These are phyloP conservation scores for Closterium sp. DNA, from an alignment of 139 green algal species.

Conservation along the genomic window DNA sequence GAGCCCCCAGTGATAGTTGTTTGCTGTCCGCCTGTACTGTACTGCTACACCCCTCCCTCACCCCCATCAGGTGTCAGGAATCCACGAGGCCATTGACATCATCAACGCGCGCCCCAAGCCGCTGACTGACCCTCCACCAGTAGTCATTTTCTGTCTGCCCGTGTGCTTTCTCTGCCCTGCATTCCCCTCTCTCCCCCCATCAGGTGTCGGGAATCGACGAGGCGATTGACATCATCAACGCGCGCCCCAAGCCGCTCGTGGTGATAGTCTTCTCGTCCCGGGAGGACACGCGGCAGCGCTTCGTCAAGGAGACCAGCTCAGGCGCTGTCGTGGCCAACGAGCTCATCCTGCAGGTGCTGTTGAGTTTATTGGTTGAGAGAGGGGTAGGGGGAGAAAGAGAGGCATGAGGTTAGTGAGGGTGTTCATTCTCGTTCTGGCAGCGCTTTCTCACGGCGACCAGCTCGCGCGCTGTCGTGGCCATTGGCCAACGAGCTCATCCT, in stretches of 20 bases:
- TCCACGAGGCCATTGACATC: conserved; percentile 47
- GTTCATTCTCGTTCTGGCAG: neutral
- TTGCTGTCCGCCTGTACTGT: neutral
- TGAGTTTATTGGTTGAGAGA: too few species aligned
- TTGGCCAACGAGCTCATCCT: conserved; percentile 47
- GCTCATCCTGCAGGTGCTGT: conserved; percentile 17
- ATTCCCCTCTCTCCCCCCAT: neutral
- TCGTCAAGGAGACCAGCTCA: conserved; percentile 50
- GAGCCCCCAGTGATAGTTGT: conserved; percentile 50
- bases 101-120: conserved; percentile 45
- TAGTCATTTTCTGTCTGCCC: conserved; percentile 48
- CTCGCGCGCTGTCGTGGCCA: conserved; percentile 16
- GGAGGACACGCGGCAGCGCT: neutral
- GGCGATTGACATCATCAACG: conserved; percentile 46
- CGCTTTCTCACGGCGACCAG: conserved; percentile 46
- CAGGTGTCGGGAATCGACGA: conserved; percentile 45
- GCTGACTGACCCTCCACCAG: too few species aligned
- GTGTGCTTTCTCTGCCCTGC: too few species aligned
- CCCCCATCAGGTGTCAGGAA: conserved; percentile 17
- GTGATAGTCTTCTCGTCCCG: neutral
- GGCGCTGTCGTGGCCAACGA: conserved; percentile 41
- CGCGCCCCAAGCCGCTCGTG: neutral
- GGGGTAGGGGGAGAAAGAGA: too few species aligned
- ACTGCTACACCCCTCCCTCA: too few species aligned
- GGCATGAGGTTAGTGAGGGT: too few species aligned